Conservation (phyloP, 768 basidiomycete genomes). For the Mycena capillaripes region DNA sequence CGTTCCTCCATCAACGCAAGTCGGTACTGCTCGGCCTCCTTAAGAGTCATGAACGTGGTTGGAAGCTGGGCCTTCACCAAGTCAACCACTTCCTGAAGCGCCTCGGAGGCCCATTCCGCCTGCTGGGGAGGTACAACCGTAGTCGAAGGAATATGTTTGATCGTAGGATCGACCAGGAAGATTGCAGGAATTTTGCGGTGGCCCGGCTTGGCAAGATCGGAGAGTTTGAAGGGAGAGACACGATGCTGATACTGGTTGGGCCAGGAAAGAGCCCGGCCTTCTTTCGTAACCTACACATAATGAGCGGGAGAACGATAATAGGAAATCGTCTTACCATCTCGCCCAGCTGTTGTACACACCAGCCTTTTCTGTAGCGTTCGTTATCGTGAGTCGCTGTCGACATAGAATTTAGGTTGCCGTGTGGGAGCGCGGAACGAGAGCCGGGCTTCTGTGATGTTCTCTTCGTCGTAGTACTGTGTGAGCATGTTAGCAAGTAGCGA, state of each 20-base stretch:
- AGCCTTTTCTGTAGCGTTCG: background rate
- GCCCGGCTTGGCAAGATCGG: constrained; percentile 48
- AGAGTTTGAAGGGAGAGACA: constrained; percentile 51
- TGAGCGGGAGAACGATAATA: background rate
- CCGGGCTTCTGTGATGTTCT: constrained; percentile 46
- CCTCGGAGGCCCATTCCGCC: constrained; percentile 41
- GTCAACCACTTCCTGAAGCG: constrained; percentile 27
- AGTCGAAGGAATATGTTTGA: constrained; percentile 44
- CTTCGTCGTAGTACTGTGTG: constrained; percentile 40
- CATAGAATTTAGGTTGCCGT: constrained; percentile 13
- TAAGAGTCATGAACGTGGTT: constrained; percentile 6
- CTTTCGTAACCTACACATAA: constrained; percentile 28
- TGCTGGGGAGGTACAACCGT: constrained; percentile 50
- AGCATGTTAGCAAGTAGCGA: background rate
- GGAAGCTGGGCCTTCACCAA: constrained; percentile 8
- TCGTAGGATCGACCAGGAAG: constrained; percentile 50
- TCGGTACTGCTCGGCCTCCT: constrained; percentile 31
- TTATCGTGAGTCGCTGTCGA: background rate
- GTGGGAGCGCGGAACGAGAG: constrained; percentile 49
- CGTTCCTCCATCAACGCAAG: constrained; percentile 39
- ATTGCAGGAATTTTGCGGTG: constrained; percentile 54
- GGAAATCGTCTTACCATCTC: constrained; percentile 25
- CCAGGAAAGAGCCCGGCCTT: constrained; percentile 49
- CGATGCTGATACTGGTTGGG: constrained; percentile 54
- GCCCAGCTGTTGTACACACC: constrained; percentile 43